Evolutionary conservation across 2,329 filamentous ascomycete species (phyloP).

Genomic region (Ceratocystis smalleyi): DNA sequence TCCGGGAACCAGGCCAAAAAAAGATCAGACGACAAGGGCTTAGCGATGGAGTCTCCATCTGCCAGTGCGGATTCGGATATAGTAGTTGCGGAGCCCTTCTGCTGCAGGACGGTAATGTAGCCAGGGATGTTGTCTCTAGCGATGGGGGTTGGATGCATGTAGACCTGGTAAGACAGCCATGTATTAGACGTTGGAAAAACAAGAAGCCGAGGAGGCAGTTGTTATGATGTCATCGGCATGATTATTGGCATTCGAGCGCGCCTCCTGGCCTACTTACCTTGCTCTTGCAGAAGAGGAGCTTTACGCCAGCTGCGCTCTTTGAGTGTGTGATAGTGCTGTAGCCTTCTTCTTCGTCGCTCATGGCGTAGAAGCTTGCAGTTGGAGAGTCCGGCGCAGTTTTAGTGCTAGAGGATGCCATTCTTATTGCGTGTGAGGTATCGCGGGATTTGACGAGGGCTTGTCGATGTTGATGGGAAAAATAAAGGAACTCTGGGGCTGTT

Average conservation of each 20-base stretch:
- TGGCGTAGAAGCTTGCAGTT: conserved; percentile 77
- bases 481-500: neutral
- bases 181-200: neutral
- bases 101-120: conserved; percentile 83
- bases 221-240: neutral
- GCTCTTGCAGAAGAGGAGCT: conserved; percentile 89
- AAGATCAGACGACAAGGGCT: conserved; percentile 51
- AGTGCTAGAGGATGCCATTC: conserved; percentile 18
- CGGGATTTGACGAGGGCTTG: neutral
- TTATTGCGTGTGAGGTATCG: neutral
- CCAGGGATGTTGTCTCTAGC: conserved; percentile 91
- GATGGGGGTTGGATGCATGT: conserved; percentile 84
- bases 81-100: conserved; percentile 46
- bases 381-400: conserved; percentile 44
- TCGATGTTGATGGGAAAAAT: neutral
- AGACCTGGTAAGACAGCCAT: conserved; percentile 46
- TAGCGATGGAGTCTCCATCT: conserved; percentile 17
- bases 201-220: neutral
- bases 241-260: neutral
- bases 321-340: conserved; percentile 87
- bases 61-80: conserved; percentile 21
- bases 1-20: conserved; percentile 91
- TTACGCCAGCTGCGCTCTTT: conserved; percentile 66
- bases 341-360: conserved; percentile 90
- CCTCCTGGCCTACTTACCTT: conserved; percentile 44